These are phyloP conservation scores for Coelastrella sp. DNA, from an alignment of 139 green algal genomes.

Conservation along the genomic window DNA sequence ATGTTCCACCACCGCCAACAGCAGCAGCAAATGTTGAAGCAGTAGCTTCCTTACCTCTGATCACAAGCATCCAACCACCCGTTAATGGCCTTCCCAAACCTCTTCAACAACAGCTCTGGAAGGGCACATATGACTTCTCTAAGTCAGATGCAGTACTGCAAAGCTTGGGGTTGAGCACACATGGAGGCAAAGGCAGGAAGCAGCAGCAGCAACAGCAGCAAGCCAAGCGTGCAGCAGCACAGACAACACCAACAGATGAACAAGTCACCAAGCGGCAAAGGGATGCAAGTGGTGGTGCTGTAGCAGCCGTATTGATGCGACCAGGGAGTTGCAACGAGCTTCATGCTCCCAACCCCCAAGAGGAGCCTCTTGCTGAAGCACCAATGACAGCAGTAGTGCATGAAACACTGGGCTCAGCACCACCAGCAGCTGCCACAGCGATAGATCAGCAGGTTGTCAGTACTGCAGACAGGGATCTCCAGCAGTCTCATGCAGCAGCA, in stretches of 20 bases:
- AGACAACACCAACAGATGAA: not conserved
- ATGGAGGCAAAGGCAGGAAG: too few species aligned
- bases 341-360: too few species aligned
- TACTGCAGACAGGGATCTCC: not conserved
- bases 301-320: not conserved
- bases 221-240: not conserved
- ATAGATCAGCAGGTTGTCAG: too few species aligned
- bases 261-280: not conserved
- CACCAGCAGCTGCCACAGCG: not conserved
- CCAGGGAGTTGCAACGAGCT: not conserved
- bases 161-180: slow-evolving; percentile 60
- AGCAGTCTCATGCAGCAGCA: not conserved
- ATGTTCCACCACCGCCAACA: not conserved
- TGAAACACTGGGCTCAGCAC: not conserved
- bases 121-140: slow-evolving; percentile 75
- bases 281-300: not conserved
- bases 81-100: slow-evolving; percentile 48
- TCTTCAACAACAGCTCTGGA: slow-evolving; percentile 59
- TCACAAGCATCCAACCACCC: slow-evolving; percentile 24
- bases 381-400: not conserved
- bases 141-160: slow-evolving; percentile 71
- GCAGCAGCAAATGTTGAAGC: not conserved
- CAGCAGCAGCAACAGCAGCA: slow-evolving; percentile 4
- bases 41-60: slow-evolving; percentile 5
- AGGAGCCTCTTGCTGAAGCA: not conserved